Conservation (phyloP, 805 yeast genomes). For the Metschnikowia reukaufii region DNA sequence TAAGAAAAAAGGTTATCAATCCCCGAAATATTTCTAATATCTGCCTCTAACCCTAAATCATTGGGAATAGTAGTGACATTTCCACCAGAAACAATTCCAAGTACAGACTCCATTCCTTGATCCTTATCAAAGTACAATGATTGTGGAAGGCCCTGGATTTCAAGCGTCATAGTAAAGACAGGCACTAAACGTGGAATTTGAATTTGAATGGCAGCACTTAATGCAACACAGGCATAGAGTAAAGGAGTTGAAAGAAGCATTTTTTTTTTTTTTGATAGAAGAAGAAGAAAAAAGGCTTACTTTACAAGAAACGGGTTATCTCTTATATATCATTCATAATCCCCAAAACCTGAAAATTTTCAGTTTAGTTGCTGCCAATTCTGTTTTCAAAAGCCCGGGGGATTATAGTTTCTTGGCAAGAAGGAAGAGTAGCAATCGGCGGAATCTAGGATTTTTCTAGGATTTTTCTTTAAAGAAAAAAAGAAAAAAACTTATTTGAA, state of each 20-base stretch:
- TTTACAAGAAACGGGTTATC: too few relatives aligned
- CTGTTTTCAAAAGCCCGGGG: too few relatives aligned
- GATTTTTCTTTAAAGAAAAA: too few relatives aligned
- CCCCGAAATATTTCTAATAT: conserved; percentile 35
- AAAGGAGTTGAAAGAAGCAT: background rate
- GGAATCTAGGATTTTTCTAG: too few relatives aligned
- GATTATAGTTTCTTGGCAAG: too few relatives aligned
- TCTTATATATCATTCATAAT: too few relatives aligned
- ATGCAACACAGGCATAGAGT: background rate
- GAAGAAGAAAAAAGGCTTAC: background rate
- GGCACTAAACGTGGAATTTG: background rate
- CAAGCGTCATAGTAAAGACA: conserved; percentile 10
- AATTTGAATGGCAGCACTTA: background rate
- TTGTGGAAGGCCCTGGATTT: conserved; percentile 21
- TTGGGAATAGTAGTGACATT: conserved; percentile 30
- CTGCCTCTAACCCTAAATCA: conserved; percentile 31
- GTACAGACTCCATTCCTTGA: conserved; percentile 20
- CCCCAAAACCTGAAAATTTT: too few relatives aligned
- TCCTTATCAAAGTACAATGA: conserved; percentile 19
- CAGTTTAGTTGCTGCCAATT: too few relatives aligned
- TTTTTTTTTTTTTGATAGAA: too few relatives aligned
- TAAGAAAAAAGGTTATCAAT: conserved; percentile 46
- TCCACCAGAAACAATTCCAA: conserved; percentile 29
- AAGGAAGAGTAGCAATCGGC: too few relatives aligned
- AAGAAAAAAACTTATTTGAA: too few relatives aligned